Percentiles rank a stretch among this genome's conserved stretches.
Conservation (phyloP, 2,329 filamentous ascomycete species). For the Microdochium nivale region DNA sequence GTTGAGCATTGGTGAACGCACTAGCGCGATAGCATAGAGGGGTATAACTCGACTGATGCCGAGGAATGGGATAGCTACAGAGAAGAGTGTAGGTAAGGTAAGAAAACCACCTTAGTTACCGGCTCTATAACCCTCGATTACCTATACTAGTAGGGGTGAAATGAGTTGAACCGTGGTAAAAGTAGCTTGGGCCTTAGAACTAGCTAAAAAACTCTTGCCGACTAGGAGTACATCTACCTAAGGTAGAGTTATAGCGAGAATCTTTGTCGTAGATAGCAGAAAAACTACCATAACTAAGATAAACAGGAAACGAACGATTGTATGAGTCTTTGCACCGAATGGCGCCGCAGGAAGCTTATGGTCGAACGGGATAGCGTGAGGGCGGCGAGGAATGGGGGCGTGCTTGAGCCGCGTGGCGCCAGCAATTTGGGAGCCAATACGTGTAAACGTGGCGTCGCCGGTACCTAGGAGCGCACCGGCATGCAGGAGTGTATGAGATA, state of each 20-base stretch:
- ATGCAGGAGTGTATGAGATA: neutral
- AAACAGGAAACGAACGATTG: neutral
- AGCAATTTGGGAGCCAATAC: neutral
- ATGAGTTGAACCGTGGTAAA: conserved; percentile 2
- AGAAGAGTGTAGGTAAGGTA: conserved; percentile 7
- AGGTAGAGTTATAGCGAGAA: neutral
- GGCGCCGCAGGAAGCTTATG: conserved; percentile 9
- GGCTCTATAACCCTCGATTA: conserved; percentile 13
- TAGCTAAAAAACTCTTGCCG: neutral
- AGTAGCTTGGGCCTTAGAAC: neutral
- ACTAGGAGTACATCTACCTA: neutral
- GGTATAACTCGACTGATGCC: conserved; percentile 6
- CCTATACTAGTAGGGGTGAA: conserved; percentile 13
- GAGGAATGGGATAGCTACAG: conserved; percentile 2
- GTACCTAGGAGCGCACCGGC: neutral
- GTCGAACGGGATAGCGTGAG: conserved; percentile 5
- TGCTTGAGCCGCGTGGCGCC: conserved; percentile 2
- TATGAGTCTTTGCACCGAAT: neutral
- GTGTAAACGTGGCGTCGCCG: conserved; percentile 1
- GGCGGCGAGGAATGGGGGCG: conserved; percentile 6
- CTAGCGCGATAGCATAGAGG: neutral
- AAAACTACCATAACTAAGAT: neutral
- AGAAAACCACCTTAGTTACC: conserved; percentile 8
- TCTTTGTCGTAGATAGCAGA: neutral
- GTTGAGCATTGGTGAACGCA: neutral